Conservation (phyloP, 139 green algal species). For the Auxenochlorella pyrenoidosa region DNA sequence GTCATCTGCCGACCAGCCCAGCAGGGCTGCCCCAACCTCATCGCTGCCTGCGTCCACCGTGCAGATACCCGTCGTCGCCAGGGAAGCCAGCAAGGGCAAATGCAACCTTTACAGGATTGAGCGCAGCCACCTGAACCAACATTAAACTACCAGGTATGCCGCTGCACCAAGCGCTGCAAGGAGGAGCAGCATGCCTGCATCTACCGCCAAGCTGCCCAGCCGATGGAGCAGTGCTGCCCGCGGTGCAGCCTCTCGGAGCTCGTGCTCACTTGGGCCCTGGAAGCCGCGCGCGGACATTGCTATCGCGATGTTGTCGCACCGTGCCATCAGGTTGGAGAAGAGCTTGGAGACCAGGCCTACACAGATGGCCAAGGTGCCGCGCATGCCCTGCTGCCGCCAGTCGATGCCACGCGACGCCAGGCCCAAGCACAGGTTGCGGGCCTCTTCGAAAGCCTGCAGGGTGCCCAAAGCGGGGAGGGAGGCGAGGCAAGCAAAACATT, state of each 20-base stretch:
- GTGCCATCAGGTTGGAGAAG: constrained; percentile 42
- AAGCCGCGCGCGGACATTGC: constrained; percentile 50
- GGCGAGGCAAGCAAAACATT: not conserved
- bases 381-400: constrained; percentile 30
- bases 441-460: constrained; percentile 50
- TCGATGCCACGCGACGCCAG: constrained; percentile 46
- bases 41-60: no score
- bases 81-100: no score
- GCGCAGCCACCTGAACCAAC: not conserved
- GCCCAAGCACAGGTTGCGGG: constrained; percentile 46
- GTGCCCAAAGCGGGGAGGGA: no score
- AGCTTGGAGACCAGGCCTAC: constrained; percentile 17
- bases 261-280: constrained; percentile 21
- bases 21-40: no score
- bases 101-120: not conserved
- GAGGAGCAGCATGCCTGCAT: not conserved
- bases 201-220: not conserved
- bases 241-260: constrained; percentile 1
- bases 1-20: no score
- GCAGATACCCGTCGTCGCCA: no score
- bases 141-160: not conserved
- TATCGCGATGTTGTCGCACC: constrained; percentile 44
- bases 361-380: constrained; percentile 20
- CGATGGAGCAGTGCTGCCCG: not conserved
- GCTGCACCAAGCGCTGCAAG: constrained; percentile 12